Conservation (phyloP, 2,329 filamentous ascomycete genomes). For the Aspergillus fumigatiaffinis region DNA sequence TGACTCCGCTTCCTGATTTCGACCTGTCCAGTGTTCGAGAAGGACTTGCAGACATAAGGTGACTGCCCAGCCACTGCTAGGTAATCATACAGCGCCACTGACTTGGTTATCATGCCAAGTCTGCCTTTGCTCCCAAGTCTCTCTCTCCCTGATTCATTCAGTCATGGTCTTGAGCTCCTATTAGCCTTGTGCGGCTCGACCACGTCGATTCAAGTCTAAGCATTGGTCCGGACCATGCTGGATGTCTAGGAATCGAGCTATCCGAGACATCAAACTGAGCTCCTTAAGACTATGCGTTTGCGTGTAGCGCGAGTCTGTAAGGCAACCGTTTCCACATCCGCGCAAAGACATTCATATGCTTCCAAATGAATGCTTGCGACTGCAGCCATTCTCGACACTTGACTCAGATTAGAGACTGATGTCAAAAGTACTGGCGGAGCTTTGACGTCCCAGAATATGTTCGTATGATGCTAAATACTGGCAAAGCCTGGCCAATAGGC, state of each 20-base stretch:
- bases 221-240: background rate
- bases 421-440: slow-evolving; percentile 18
- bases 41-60: background rate
- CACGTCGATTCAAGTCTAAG: background rate
- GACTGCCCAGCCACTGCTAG: background rate
- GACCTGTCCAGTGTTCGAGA: background rate
- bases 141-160: background rate
- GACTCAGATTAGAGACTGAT: background rate
- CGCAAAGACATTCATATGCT: background rate
- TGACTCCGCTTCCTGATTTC: background rate
- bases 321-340: background rate
- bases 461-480: slow-evolving; percentile 23
- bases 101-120: background rate
- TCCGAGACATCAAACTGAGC: slow-evolving; percentile 17
- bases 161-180: background rate
- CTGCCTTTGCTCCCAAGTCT: background rate
- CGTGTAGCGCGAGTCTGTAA: background rate
- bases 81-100: background rate
- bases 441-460: slow-evolving; percentile 19
- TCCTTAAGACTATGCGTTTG: slow-evolving; percentile 14
- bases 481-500: slow-evolving; percentile 24
- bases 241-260: slow-evolving; percentile 5
- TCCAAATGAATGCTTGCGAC: background rate
- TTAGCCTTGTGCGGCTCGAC: background rate
- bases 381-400: background rate